phyloP scores from a whole-genome alignment of 2,329 filamentous ascomycete genomes.

The Colletotrichum coccodes region DNA sequence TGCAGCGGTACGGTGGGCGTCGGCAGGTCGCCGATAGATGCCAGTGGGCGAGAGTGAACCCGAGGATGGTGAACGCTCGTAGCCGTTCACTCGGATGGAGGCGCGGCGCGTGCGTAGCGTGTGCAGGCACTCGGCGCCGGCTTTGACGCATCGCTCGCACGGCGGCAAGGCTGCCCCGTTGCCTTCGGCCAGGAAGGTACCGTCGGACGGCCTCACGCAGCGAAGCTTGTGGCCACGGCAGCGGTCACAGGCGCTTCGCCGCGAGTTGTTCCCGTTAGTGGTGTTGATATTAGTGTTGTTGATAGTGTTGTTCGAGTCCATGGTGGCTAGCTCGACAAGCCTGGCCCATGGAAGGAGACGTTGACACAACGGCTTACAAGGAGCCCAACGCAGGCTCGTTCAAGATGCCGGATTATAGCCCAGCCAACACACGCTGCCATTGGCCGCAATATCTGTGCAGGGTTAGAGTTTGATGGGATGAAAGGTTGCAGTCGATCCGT shows the following conservation, averaged over 20 bases:
- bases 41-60: too few species aligned
- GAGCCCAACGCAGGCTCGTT: too few species aligned
- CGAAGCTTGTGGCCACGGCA: constrained; percentile 3
- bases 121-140: constrained; percentile 1
- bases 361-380: too few species aligned
- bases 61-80: background rate
- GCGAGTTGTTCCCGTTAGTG: background rate
- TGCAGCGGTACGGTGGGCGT: background rate
- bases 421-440: too few species aligned
- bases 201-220: background rate
- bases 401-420: too few species aligned
- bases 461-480: too few species aligned
- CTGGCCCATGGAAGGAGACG: too few species aligned
- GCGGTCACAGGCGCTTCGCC: constrained; percentile 6
- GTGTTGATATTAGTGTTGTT: too few species aligned
- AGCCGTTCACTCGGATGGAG: background rate
- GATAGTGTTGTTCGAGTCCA: too few species aligned
- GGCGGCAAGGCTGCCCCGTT: background rate
- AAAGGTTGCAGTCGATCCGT: too few species aligned
- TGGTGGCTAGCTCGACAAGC: too few species aligned
- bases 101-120: background rate
- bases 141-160: constrained; percentile 9
- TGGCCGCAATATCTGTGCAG: too few species aligned
- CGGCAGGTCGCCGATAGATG: background rate
- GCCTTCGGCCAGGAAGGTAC: background rate